Base-by-base conservation (phyloP, 805 yeast genomes). In the Ogataea thermomethanolica region DNA sequence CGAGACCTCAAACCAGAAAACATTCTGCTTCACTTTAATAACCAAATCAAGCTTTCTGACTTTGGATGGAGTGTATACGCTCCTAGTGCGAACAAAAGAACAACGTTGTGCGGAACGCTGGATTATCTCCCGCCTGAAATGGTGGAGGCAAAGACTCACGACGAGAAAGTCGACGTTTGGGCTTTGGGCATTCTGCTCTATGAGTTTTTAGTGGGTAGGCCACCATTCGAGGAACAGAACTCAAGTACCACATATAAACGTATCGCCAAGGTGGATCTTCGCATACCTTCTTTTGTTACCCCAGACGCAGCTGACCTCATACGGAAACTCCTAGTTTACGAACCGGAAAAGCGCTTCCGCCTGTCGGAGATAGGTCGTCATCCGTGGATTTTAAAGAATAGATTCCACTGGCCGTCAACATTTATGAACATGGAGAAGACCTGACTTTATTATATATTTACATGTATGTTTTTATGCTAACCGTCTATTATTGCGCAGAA, bases 41-140 rank as follows among this genome's bases (percentile, higher is more conserved):
- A 89, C 48, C 76, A 75, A 17, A 71, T 91, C 39, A 91, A 90
- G 59, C 71, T 91, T 27, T 83, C 96, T 13, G 99, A 91, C 64
- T 91, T 93, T 59, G 99, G 99, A 10, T 91, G 97, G 97, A 84
- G 95, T 41, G 91, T 90, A 47, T 79, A 79, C 50, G 73, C 84
- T 0, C 77, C 78, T 1, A 64, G 74, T 7, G 43, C 31, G 11
- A 46, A 46, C 10, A 74, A 76, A 46, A 67, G 96, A 54, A 71
- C 79, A 11, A 91, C 98, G 0, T 75, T 93, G 67, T 93, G 98
- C 63, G 98, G 99, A 0, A 93, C 99, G 0, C 67, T 91, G 29
- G 98, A 93, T 62, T 91, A 91, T 53, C 64, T 93, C 11, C 95
- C 98, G 0, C 99, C 99, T 7, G 99, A 91, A 64, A 81, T 93